These are phyloP conservation scores for Aureobasidium sp. DNA, from an alignment of 2,329 filamentous ascomycete species.

Conservation along the genomic window DNA sequence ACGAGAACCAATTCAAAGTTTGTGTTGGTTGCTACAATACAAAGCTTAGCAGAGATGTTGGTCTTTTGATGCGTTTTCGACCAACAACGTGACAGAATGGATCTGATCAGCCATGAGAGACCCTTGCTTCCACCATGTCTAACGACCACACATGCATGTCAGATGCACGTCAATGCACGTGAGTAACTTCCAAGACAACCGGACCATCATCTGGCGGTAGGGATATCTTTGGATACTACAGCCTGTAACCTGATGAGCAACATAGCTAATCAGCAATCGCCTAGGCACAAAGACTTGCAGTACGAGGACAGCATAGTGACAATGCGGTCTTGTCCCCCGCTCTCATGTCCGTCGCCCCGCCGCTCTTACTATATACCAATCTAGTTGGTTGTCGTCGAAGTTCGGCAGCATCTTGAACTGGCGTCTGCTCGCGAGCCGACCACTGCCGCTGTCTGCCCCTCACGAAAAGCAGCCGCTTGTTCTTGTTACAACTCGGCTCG, in stretches of 20 bases:
- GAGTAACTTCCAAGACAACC: not conserved
- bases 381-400: not conserved
- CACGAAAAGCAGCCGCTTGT: conserved; percentile 1
- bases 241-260: not conserved
- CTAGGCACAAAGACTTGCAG: not conserved
- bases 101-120: not conserved
- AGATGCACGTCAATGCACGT: conserved; percentile 7
- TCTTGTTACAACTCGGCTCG: not conserved
- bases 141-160: not conserved
- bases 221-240: not conserved
- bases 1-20: not conserved
- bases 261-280: not conserved
- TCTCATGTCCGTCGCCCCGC: not conserved
- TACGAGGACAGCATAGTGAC: not conserved
- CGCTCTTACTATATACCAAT: not conserved
- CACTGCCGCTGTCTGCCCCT: not conserved
- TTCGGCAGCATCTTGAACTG: not conserved
- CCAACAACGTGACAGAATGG: not conserved
- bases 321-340: not conserved
- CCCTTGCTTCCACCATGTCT: not conserved
- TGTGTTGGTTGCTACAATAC: not conserved
- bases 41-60: not conserved
- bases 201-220: not conserved
- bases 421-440: not conserved
- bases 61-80: not conserved